Evolutionary conservation across 164 flowering plant species (phyloP).

Genomic region (Litsea cubeba): DNA sequence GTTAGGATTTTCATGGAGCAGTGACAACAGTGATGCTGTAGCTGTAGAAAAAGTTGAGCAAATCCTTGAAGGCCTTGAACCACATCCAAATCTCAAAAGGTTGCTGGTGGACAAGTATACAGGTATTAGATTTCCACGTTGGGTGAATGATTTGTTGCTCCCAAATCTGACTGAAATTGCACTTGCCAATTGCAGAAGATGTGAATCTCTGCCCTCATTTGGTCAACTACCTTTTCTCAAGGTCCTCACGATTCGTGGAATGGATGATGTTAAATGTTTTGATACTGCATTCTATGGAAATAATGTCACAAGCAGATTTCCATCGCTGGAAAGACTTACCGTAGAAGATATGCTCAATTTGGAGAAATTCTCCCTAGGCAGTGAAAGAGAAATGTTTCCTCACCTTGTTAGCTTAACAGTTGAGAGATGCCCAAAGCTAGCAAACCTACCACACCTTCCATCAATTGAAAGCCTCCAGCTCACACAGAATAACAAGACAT

Average conservation of each 20-base stretch:
- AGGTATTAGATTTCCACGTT: constrained; percentile 20
- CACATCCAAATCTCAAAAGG: constrained; percentile 17
- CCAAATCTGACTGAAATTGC: constrained; percentile 6
- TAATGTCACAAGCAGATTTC: background rate
- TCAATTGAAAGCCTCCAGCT: background rate
- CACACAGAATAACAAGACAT: background rate
- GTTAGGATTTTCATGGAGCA: constrained; percentile 1
- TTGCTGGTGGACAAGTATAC: constrained; percentile 13
- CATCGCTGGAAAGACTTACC: background rate
- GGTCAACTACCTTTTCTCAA: constrained; percentile 20
- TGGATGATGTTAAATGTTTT: constrained; percentile 1
- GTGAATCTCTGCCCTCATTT: constrained; percentile 13
- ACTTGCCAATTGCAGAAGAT: constrained; percentile 18
- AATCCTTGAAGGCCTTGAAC: constrained; percentile 17
- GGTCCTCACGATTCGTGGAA: constrained; percentile 3
- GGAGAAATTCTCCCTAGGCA: background rate
- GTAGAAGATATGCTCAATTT: background rate
- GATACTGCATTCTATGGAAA: background rate
- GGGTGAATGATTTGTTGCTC: constrained; percentile 12
- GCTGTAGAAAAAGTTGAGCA: background rate
- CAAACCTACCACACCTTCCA: background rate
- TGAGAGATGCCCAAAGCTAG: constrained; percentile 2
- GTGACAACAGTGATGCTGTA: background rate
- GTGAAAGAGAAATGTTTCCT: background rate
- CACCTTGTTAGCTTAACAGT: background rate